Base-by-base conservation (phyloP, 1,139 yeast genomes). In the Zhuliangozyma parablackwelliae region DNA sequence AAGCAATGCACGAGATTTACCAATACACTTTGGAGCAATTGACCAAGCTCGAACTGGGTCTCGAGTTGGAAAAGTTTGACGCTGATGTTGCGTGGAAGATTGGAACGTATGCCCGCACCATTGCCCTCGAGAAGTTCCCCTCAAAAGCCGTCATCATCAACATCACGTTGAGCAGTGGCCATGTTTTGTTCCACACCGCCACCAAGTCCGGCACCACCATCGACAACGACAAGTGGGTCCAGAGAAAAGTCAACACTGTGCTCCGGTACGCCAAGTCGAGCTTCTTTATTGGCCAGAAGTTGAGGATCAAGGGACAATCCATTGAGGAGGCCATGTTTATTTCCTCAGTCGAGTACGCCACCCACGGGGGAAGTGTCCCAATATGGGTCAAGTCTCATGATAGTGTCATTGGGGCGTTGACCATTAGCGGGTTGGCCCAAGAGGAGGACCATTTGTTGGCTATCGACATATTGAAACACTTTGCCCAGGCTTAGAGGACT, bases 301-400 rank as follows among this genome's bases (percentile, higher is more conserved):
- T 72, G 29, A 54, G 57, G 29, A 30, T 33, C 2, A 66, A 61
- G 44, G 56, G 50, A 1, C 44, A 51, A 39, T 39, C 63, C 1
- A 41, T 68, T 10, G 69, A 62, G 36, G 66, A 67, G 13, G 71
- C 69, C n/a, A 63, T 65, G 41, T 70, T 61, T 45, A 51, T 68
- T 27, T 60, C 69, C 21, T 61, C 71, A 13, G 44, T 48, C 23
- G 80, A 77, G n/a, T 79, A 65, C 48, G 79, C 83, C 9, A 56
- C 68, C 34, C 84, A 78, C 47, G 87, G 85, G 9, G 86, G 86
- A 31, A 76, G 78, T 37, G 70, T 79, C 37, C 84, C 85, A 2
- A 57, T 80, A 34, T 64, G 70, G 35, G 61, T 76, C 12, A 54
- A 57, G 10, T 63, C 64, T 23, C 52, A 61, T 29, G 79, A 70